Evolutionary conservation across 2,329 filamentous ascomycete species (phyloP).

Genomic region (Fusarium albidum): DNA sequence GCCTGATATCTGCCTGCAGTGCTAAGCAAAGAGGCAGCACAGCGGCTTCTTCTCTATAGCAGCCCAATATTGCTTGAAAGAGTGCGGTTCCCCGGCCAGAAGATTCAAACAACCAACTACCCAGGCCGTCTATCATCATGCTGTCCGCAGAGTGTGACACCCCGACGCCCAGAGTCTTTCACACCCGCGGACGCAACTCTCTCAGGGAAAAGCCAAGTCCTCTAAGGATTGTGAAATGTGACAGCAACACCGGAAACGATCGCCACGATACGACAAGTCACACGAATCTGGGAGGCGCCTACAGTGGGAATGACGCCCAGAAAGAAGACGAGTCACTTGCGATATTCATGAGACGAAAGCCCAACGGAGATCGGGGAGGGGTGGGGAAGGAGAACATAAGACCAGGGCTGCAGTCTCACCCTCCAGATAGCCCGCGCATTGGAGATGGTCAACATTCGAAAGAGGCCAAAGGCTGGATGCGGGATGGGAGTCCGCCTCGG

Average conservation of each 20-base stretch:
- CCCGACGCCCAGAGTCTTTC: slow-evolving; percentile 43
- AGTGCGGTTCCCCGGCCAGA: too few species aligned
- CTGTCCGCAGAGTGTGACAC: slow-evolving; percentile 41
- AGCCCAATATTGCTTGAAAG: too few species aligned
- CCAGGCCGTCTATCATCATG: slow-evolving; percentile 44
- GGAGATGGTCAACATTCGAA: slow-evolving; percentile 1
- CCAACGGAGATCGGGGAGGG: slow-evolving; percentile 7
- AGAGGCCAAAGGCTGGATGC: slow-evolving; percentile 17
- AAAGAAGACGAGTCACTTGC: slow-evolving; percentile 39
- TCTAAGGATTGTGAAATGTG: slow-evolving; percentile 58
- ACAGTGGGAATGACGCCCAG: not conserved
- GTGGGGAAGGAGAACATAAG: slow-evolving; percentile 32
- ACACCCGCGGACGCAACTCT: slow-evolving; percentile 36
- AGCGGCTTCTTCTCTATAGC: too few species aligned
- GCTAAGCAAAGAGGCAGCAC: too few species aligned
- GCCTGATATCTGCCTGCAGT: too few species aligned
- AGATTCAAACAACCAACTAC: not conserved
- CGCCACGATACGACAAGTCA: slow-evolving; percentile 32
- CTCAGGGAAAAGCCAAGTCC: slow-evolving; percentile 51
- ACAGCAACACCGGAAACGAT: slow-evolving; percentile 13
- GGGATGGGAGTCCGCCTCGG: slow-evolving; percentile 21
- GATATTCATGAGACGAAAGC: slow-evolving; percentile 47
- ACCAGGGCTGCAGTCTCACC: not conserved
- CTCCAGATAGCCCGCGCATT: not conserved
- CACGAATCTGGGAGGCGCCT: slow-evolving; percentile 38